Evolutionary conservation across 768 basidiomycete genomes (phyloP), one percentile per base, ranked within the genome.

Genomic region (Tremella fuciformis): DNA sequence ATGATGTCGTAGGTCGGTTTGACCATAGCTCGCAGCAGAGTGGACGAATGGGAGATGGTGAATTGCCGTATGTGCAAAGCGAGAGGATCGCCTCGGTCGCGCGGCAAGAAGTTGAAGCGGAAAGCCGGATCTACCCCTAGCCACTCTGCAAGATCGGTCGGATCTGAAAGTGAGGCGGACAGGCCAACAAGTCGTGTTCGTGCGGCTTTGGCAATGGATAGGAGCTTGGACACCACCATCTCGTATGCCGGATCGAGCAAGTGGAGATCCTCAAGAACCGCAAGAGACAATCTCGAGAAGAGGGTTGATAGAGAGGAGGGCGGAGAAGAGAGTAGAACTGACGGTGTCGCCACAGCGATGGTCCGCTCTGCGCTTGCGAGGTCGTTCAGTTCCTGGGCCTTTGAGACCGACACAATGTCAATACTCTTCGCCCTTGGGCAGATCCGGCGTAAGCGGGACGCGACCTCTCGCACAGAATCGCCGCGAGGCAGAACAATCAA

Each of bases 11-110:
- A 89, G 1, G 87, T 85, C 2, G 94, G 91, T 73, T 91, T 93
- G 48, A 88, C 84, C 87, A 98, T 96, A 1, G 86, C 83, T 69
- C 92, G 93, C 78, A 91, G 86, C 18, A 98, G 80, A 0, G 89
- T 85, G 0, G 87, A 82, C 3, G 93, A 96, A 67, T 91, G 85
- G 0, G 91, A 84, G 46, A 91, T 87, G 16, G 85, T 86, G 78
- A 94, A 97, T 0, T 89, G 83, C 55, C 88, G 85, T 13, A 84
- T 82, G 16, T 83, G 82, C 26, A 85, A 82, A 8, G 80, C 79
- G 18, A 98, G 78, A 0, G 89, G 82, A 65, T 90, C 88, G 58
- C 91, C 89, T 38, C 93, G 85, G 67, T 91, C 87, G 42, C 80
- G 83, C 1, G 93, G 88, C 6, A 84, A 81, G 81, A 99, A 96